phyloP scores from a whole-genome alignment of 75 land plant species.

The Selaginella tamariscina region DNA sequence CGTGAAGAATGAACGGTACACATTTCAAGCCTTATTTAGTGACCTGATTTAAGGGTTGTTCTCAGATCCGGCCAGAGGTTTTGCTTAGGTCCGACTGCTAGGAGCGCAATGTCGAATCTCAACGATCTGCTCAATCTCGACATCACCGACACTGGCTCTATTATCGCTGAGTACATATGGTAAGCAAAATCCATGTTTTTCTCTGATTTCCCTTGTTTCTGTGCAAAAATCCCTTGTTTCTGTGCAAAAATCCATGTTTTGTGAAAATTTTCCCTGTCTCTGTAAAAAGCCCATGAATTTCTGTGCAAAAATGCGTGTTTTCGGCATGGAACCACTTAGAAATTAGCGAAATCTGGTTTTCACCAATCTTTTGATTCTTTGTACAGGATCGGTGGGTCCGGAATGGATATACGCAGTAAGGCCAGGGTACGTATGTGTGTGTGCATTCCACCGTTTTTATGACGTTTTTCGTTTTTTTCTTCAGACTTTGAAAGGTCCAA shows the following conservation, averaged over 20 bases:
- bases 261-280: no score
- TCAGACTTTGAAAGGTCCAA: slow-evolving; percentile 9
- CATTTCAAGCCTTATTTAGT: neutral
- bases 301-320: no score
- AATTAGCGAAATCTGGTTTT: no score
- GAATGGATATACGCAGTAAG: slow-evolving; percentile 73
- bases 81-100: neutral
- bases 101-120: slow-evolving; percentile 23
- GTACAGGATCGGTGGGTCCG: slow-evolving; percentile 72
- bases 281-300: neutral
- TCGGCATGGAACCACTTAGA: no score
- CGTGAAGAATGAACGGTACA: neutral
- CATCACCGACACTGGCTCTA: slow-evolving; percentile 55
- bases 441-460: neutral
- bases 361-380: neutral
- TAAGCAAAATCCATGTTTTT: slow-evolving; percentile 12
- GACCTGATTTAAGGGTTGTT: neutral
- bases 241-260: neutral
- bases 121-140: slow-evolving; percentile 57
- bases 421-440: slow-evolving; percentile 36
- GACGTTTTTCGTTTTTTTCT: neutral
- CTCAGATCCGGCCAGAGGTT: neutral
- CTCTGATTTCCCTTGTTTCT: neutral
- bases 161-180: slow-evolving; percentile 96
- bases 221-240: neutral